Evolutionary conservation across 106 monocot genomes (phyloP).

Genomic region (Dendrobium officinale): DNA sequence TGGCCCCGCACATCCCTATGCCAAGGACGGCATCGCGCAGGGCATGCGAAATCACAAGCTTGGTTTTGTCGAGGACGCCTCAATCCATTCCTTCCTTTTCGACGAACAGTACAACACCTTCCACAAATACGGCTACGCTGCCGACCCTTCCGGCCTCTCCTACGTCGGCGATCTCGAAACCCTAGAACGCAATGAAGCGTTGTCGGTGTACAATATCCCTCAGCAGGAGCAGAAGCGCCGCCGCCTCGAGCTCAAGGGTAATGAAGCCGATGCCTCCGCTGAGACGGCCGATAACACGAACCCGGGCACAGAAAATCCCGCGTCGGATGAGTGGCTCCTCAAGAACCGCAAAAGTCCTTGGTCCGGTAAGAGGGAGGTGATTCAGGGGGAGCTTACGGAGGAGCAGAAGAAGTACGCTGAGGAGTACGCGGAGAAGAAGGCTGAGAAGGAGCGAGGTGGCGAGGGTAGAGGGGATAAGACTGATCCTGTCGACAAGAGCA

Average conservation of each 20-base stretch:
- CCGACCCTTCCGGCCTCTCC: constrained; percentile 83
- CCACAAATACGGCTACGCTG: constrained; percentile 84
- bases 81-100: constrained; percentile 93
- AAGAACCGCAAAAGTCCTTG: constrained; percentile 80
- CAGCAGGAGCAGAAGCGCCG: constrained; percentile 93
- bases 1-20: constrained; percentile 78
- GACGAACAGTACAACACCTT: constrained; percentile 99
- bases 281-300: not conserved
- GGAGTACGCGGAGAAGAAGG: constrained; percentile 90
- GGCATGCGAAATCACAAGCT: constrained; percentile 98
- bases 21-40: constrained; percentile 69
- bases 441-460: constrained; percentile 56
- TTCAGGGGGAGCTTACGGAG: constrained; percentile 73
- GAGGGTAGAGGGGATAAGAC: constrained; percentile 30
- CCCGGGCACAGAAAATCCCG: constrained; percentile 46
- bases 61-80: constrained; percentile 89
- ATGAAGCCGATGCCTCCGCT: not conserved
- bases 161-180: constrained; percentile 61
- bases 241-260: constrained; percentile 34
- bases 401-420: constrained; percentile 97
- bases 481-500: constrained; percentile 68
- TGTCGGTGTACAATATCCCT: constrained; percentile 90
- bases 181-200: constrained; percentile 33
- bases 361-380: constrained; percentile 69
- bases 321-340: constrained; percentile 79